Percentiles rank a stretch among this genome's conserved stretches.
Conservation (phyloP, 176 grass and related monocot genomes). For the Aechmea fasciata region DNA sequence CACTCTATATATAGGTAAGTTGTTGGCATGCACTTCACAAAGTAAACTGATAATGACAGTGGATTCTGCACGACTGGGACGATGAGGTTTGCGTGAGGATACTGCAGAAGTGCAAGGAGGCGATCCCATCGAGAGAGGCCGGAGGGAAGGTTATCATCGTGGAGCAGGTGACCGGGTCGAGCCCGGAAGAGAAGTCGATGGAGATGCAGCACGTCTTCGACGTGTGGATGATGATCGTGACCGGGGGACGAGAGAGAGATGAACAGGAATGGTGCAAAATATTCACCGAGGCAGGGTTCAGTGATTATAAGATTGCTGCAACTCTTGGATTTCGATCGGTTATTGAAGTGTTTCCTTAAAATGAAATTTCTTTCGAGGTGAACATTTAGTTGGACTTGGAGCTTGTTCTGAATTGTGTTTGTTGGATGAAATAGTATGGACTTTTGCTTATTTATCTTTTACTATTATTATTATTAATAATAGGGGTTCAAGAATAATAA, state of each 20-base stretch:
- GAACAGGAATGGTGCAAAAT: slow-evolving; percentile 9
- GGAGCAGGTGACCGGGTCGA: slow-evolving; percentile 41
- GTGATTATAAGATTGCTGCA: neutral
- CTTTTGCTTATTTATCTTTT: no score
- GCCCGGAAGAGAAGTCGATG: neutral
- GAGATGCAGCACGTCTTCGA: slow-evolving; percentile 18
- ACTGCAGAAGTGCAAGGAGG: slow-evolving; percentile 45
- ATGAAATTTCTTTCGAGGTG: no score
- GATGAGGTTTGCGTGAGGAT: slow-evolving; percentile 51
- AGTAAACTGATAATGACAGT: slow-evolving; percentile 10
- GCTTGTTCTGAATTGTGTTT: no score
- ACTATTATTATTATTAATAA: no score
- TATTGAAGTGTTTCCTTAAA: neutral
- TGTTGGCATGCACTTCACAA: no score
- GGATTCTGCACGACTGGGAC: slow-evolving; percentile 42
- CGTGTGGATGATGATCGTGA: slow-evolving; percentile 1
- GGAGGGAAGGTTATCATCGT: slow-evolving; percentile 55
- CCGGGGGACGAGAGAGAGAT: slow-evolving; percentile 9
- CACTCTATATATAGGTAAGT: no score
- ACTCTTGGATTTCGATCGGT: neutral
- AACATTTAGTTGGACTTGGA: no score
- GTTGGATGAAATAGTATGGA: no score
- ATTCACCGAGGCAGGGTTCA: neutral
- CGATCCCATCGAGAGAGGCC: slow-evolving; percentile 21
- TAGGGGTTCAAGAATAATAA: no score